These are phyloP conservation scores for Zymoseptoria pseudotritici DNA, from an alignment of 2,329 filamentous ascomycete species.

Conservation along the genomic window DNA sequence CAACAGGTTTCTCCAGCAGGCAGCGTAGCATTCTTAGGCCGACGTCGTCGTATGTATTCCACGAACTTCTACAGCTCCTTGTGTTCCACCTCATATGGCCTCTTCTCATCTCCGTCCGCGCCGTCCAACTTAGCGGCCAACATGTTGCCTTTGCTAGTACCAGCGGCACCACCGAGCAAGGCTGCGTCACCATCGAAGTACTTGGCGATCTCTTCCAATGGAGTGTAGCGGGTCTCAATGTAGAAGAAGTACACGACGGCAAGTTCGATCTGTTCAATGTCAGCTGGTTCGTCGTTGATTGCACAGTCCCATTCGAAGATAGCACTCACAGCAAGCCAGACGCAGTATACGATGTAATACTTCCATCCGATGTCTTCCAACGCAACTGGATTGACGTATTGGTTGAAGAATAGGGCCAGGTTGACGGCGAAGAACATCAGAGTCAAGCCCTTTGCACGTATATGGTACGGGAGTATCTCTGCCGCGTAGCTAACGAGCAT, in stretches of 20 bases:
- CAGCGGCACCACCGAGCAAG: slow-evolving; percentile 29
- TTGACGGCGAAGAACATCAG: slow-evolving; percentile 41
- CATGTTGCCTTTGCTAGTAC: slow-evolving; percentile 28
- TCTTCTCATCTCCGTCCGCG: slow-evolving; percentile 20
- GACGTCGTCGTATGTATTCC: background rate
- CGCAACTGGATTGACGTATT: slow-evolving; percentile 30
- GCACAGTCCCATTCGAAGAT: background rate
- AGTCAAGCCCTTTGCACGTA: slow-evolving; percentile 37
- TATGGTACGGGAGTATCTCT: slow-evolving; percentile 40
- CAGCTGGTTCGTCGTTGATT: background rate
- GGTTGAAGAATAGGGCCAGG: slow-evolving; percentile 39
- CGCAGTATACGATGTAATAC: slow-evolving; percentile 28
- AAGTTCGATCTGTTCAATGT: background rate
- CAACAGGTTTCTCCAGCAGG: too few species aligned
- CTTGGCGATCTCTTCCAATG: slow-evolving; percentile 41
- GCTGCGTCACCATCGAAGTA: slow-evolving; percentile 39
- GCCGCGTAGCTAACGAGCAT: slow-evolving; percentile 39
- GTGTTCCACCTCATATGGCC: slow-evolving; percentile 17
- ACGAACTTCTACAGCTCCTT: slow-evolving; percentile 13
- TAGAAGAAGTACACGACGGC: slow-evolving; percentile 26
- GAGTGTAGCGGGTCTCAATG: slow-evolving; percentile 38
- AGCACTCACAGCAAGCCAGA: slow-evolving; percentile 22
- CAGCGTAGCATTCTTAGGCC: background rate
- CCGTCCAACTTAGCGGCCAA: slow-evolving; percentile 22
- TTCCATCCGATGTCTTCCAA: slow-evolving; percentile 22